Percentiles rank a stretch among this genome's conserved stretches.
Evolutionary conservation across 1,284 basidiomycete species (phyloP).

Genomic region (Sporisorium graminicola): DNA sequence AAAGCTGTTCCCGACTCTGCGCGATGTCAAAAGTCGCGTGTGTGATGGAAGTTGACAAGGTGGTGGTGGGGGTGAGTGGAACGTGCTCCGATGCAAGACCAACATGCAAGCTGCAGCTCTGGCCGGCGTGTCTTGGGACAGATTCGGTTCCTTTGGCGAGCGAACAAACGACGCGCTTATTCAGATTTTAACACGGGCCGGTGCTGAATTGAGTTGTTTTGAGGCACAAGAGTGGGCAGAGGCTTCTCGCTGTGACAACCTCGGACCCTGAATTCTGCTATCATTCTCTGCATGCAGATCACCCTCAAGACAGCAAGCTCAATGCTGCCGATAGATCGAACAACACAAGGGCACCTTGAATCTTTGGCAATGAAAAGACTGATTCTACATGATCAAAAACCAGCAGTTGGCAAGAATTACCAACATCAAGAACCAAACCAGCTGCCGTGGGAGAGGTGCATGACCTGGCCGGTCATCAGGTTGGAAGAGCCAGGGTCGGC

Average conservation of each 20-base stretch:
- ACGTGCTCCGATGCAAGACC: neutral
- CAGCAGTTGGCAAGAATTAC: neutral
- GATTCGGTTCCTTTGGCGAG: conserved; percentile 1
- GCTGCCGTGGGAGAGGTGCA: conserved; percentile 52
- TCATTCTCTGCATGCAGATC: neutral
- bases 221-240: neutral
- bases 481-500: conserved; percentile 55
- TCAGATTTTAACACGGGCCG: neutral
- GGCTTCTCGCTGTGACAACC: neutral
- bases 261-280: neutral
- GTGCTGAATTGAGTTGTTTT: neutral
- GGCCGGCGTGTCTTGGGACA: neutral
- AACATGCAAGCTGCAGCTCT: neutral
- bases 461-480: conserved; percentile 58
- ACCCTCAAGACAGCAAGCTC: neutral
- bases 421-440: conserved; percentile 46
- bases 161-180: neutral
- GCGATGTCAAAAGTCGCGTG: neutral
- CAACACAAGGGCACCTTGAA: too few species aligned
- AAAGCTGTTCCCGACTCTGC: neutral
- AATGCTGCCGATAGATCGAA: too few species aligned
- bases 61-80: conserved; percentile 3
- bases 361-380: neutral
- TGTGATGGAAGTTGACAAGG: neutral
- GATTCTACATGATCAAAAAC: neutral